These are phyloP conservation scores for Penicillium sp. DNA, from an alignment of 2,329 filamentous ascomycete genomes.

Conservation along the genomic window DNA sequence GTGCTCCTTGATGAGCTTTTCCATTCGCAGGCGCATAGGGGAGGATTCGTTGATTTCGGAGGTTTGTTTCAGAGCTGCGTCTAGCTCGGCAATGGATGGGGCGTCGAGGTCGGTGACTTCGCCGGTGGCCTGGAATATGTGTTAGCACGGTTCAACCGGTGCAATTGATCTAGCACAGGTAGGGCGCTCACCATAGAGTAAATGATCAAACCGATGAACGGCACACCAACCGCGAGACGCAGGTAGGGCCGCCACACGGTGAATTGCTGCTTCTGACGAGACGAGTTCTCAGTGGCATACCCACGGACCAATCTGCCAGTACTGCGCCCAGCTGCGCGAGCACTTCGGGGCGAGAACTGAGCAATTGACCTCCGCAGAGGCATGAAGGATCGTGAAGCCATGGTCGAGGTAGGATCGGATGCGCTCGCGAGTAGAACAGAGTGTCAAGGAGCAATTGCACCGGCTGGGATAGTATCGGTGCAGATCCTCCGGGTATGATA, in stretches of 20 bases:
- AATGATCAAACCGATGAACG: slow-evolving; percentile 52
- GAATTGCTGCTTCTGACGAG: slow-evolving; percentile 30
- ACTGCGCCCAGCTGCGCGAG: slow-evolving; percentile 23
- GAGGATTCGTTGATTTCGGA: slow-evolving; percentile 73
- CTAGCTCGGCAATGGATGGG: slow-evolving; percentile 78
- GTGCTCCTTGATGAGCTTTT: slow-evolving; percentile 90
- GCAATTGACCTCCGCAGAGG: slow-evolving; percentile 38
- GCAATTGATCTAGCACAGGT: background rate
- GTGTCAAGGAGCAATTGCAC: background rate
- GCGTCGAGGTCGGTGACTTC: slow-evolving; percentile 43
- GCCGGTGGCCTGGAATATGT: slow-evolving; percentile 33
- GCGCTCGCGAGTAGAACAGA: background rate
- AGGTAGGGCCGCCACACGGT: slow-evolving; percentile 51
- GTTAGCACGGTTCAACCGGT: background rate
- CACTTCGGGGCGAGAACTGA: slow-evolving; percentile 27
- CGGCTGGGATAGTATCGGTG: background rate
- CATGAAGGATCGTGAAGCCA: slow-evolving; percentile 38
- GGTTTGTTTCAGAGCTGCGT: slow-evolving; percentile 78
- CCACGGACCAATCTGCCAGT: slow-evolving; percentile 27
- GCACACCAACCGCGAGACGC: slow-evolving; percentile 51
- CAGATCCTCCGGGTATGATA: background rate
- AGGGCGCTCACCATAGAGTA: slow-evolving; percentile 54
- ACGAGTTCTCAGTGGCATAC: slow-evolving; percentile 29
- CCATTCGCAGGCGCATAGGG: slow-evolving; percentile 97
- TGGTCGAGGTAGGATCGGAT: slow-evolving; percentile 20